Base-by-base conservation (phyloP, 2,329 filamentous ascomycete species). In the Cladosporium sp. region DNA sequence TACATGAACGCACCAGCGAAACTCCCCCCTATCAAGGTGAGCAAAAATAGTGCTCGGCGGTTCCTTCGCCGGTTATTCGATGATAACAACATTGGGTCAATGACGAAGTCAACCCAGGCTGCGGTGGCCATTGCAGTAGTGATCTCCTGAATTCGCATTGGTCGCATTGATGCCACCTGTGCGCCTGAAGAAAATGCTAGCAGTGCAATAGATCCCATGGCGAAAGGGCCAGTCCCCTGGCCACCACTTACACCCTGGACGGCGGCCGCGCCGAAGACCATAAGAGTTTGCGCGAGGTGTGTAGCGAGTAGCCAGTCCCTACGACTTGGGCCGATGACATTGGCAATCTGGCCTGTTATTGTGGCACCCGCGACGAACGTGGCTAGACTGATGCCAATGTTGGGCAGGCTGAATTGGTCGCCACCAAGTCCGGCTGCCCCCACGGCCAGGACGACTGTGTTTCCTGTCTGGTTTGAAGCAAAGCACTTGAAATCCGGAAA, bases 391-490 rank as follows among this genome's bases (percentile, higher is more conserved):
- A 75, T 66, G 37, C 72, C 79, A 41, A 83, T 80, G 55, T 83
- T 82, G 39, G 73, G 58, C 11, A 76, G 73, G 57, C 73, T 68
- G 63, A 82, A 81, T 61, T 73, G 68, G 17, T 75, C 68, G 39
- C 72, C 70, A 55, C 76, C 68, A 51, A 77, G 64, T 29, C 73
- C 61, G 7, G 78, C 75, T 24, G 77, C 58, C 29, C 77, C 67
- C 49, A 82, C 70, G 27, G 78, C 79, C 7, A 84, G 71, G 58
- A 85, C 78, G 43, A 84, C 75, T 2, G 80, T 83, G 66, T 84
- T 85, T 53, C 82, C 82, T 0, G 82, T 85, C 61, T 85, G 80
- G 64, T 84, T 84, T 20, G 80, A 83, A 12, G 79, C 78, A 64
- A 84, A 84, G 61, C 79, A 83, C 64, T 77, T 75, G 64, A 79